These are phyloP conservation scores for Physaria fendleri DNA, from an alignment of 345 rosid species.

Conservation along the genomic window DNA sequence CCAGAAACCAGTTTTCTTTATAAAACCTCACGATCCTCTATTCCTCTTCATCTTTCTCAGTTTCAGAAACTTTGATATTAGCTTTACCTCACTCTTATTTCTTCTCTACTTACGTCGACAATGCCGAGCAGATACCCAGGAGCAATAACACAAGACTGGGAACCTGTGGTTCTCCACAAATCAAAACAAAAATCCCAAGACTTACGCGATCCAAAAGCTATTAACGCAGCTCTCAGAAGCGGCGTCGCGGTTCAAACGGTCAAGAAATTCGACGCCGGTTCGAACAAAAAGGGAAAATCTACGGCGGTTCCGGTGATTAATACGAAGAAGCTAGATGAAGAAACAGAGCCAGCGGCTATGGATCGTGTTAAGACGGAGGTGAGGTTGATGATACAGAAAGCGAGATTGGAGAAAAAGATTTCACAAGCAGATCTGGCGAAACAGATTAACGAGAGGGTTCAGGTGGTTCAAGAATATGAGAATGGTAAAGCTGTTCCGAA, in stretches of 20 bases:
- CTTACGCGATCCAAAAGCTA: conserved; percentile 60
- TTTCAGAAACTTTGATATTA: not conserved
- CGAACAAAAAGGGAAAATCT: conserved; percentile 50
- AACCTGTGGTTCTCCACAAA: conserved; percentile 69
- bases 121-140: conserved; percentile 70
- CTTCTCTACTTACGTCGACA: not conserved
- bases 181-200: conserved; percentile 48
- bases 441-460: conserved; percentile 64
- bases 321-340: conserved; percentile 63
- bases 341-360: conserved; percentile 53
- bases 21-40: not conserved
- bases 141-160: conserved; percentile 70
- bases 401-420: conserved; percentile 73
- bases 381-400: conserved; percentile 61
- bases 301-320: conserved; percentile 35
- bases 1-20: conserved; percentile 25
- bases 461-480: conserved; percentile 85
- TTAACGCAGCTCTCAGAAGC: conserved; percentile 58
- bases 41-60: not conserved
- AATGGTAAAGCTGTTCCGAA: conserved; percentile 80
- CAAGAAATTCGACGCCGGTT: conserved; percentile 60
- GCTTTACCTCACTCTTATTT: not conserved
- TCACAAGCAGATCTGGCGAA: conserved; percentile 72
- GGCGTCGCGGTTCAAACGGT: conserved; percentile 58
- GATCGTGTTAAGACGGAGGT: conserved; percentile 54